Evolutionary conservation across 352 stramenopile genomes (phyloP).

Genomic region (Phytophthora megakarya): DNA sequence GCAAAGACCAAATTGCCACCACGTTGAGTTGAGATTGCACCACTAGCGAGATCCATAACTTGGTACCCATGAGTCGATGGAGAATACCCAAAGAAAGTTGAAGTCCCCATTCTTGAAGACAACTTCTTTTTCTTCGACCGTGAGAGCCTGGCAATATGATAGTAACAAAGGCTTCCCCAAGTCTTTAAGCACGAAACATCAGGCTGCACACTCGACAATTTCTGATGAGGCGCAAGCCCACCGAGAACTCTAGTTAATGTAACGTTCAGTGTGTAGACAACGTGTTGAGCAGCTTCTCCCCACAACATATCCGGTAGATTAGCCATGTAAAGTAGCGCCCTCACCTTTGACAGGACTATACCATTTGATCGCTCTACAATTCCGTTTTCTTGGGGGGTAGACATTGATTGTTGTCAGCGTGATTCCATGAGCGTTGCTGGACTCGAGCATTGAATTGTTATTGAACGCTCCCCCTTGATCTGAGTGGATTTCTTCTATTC

Average conservation of each 20-base stretch:
- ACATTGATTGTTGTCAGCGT: not conserved
- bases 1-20: not conserved
- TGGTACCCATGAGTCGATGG: not conserved
- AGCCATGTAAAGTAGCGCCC: not conserved
- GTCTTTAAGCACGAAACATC: not conserved
- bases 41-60: not conserved
- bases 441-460: not conserved
- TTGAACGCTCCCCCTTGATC: not conserved
- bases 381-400: constrained; percentile 1
- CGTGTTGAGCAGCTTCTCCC: not conserved
- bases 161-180: not conserved
- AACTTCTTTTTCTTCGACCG: not conserved
- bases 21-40: not conserved
- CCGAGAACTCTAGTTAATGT: not conserved
- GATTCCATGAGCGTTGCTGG: not conserved
- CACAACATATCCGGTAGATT: constrained; percentile 4
- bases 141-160: not conserved
- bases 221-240: not conserved
- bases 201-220: not conserved
- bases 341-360: constrained; percentile 1
- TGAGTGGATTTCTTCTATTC: not conserved
- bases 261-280: not conserved
- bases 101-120: not conserved
- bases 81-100: not conserved
- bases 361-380: constrained; percentile 11